Conservation (phyloP, 805 yeast genomes). For the Candida quercuum region DNA sequence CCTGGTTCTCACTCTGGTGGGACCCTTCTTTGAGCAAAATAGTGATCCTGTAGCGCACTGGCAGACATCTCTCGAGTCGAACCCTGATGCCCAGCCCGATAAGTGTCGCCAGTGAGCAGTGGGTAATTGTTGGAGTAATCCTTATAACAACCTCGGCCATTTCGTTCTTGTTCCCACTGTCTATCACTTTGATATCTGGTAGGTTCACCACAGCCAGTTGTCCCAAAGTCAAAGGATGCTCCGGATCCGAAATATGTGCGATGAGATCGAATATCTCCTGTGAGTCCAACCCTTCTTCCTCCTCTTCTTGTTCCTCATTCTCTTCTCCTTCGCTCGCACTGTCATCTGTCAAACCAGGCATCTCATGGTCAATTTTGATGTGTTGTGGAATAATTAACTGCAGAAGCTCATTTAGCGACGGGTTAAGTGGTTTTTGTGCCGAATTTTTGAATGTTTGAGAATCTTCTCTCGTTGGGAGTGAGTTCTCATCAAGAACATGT, state of each 20-base stretch:
- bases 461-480: conserved; percentile 64
- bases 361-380: background rate
- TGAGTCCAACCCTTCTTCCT: conserved; percentile 66
- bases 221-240: conserved; percentile 92
- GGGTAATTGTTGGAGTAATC: conserved; percentile 97
- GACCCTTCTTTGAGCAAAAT: conserved; percentile 84
- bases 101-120: conserved; percentile 91
- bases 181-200: conserved; percentile 67
- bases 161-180: conserved; percentile 44
- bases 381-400: conserved; percentile 4
- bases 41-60: conserved; percentile 75
- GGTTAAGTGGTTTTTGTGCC: conserved; percentile 8
- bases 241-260: conserved; percentile 90
- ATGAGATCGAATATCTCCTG: conserved; percentile 89
- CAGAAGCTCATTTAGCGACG: conserved; percentile 14
- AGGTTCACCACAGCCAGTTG: conserved; percentile 91
- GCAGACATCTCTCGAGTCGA: conserved; percentile 81
- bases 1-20: conserved; percentile 94
- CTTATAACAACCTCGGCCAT: conserved; percentile 74
- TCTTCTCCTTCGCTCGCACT: conserved; percentile 14
- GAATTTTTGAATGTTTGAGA: conserved; percentile 12
- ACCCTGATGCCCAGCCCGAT: conserved; percentile 95
- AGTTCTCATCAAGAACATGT: conserved; percentile 65
- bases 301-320: conserved; percentile 29
- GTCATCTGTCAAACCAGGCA: too few relatives aligned